Base-by-base conservation (phyloP, 345 rosid genomes). In the Salix caprea region DNA sequence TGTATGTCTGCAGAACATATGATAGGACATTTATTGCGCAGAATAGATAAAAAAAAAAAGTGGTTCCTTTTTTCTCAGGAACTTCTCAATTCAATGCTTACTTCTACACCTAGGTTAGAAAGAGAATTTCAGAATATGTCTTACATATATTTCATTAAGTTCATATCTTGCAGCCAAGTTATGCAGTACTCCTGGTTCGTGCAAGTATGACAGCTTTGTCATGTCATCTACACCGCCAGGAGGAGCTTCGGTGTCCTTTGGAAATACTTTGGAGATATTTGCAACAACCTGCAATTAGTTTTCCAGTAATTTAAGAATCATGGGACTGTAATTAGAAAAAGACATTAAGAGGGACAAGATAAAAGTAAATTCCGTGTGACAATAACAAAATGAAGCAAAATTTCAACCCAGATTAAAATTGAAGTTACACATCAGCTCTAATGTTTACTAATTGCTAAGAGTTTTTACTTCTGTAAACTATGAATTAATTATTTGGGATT, bases 191-290 rank as follows among this genome's bases (percentile, higher is more conserved):
- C 99, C 99, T 14, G 99, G 99, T 80, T 96, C 99, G 71, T 96
- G 98, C 91, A 96, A 85, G 85, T 96, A 96, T 40, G 99, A 90
- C 85, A 96, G 96, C 87, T 96, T 96, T 76, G 99, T 96, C 99
- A 96, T 96, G 87, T 96, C 99, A 90, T 96, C 99, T 62, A 93
- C 98, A 74, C 99, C 99, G 72, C 98, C 99, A 56, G 99, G 97
- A 46, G 93, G 84, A 58, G 98, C 99, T 84, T 96, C 99, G 8
- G 94, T 93, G 78, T 96, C 99, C 84, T 93, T 92, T 65, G 99
- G 98, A 78, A 83, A 92, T 36, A 96, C 91, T 70, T 89, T 93
- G 62, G 95, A 90, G 61, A 91, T 91, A 72, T 88, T 90, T 69
- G 96, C 80, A 85, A 92, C 94, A 74, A 88, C 93, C 99, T 96